These are phyloP conservation scores for Aspergillus carbonarius DNA, from an alignment of 2,329 filamentous ascomycete genomes.

Conservation along the genomic window DNA sequence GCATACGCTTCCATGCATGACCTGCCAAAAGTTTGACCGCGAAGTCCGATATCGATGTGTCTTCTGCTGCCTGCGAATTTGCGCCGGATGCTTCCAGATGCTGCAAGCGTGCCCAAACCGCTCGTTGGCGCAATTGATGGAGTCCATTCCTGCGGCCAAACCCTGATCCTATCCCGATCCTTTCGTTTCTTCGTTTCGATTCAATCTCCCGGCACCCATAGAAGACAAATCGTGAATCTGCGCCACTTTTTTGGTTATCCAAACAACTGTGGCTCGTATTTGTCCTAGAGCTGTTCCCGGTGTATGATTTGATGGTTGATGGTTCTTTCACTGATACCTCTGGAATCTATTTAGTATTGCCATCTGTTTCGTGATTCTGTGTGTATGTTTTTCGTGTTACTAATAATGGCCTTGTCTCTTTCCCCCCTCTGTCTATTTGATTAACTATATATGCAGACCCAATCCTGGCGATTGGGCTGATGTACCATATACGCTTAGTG, in stretches of 20 bases:
- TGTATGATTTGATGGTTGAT: background rate
- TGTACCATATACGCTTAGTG: background rate
- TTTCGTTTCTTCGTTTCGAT: background rate
- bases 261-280: background rate
- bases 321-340: background rate
- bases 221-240: background rate
- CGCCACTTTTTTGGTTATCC: background rate
- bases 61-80: slow-evolving; percentile 45
- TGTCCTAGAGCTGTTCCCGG: background rate
- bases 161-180: background rate
- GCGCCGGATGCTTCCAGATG: slow-evolving; percentile 33
- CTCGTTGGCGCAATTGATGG: slow-evolving; percentile 36
- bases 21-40: slow-evolving; percentile 40
- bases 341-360: background rate
- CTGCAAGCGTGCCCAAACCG: slow-evolving; percentile 35
- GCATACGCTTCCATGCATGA: slow-evolving; percentile 45
- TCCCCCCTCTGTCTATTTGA: background rate
- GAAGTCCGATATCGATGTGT: slow-evolving; percentile 41
- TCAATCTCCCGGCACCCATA: background rate
- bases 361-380: background rate
- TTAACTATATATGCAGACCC: background rate
- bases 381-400: background rate
- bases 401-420: background rate
- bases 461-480: background rate
- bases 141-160: slow-evolving; percentile 13